Conservation (phyloP, 1,284 basidiomycete species). For the Sanguinoderma infundibulare region DNA sequence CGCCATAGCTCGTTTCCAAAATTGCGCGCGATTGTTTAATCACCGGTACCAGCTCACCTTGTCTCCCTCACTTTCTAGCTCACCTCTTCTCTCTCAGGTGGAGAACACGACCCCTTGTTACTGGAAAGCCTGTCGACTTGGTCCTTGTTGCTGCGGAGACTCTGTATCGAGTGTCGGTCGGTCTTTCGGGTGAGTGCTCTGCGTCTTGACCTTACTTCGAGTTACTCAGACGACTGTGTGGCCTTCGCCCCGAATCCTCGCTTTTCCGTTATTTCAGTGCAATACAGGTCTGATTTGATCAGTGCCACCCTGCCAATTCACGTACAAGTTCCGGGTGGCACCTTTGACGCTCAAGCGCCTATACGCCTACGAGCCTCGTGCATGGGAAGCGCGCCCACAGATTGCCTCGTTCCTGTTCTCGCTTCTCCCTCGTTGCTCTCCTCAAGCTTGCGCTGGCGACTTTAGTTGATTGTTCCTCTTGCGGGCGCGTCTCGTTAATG, state of each 20-base stretch:
- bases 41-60: neutral
- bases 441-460: slow-evolving; percentile 9
- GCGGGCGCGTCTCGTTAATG: neutral
- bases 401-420: slow-evolving; percentile 19
- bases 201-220: neutral
- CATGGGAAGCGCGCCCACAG: slow-evolving; percentile 20
- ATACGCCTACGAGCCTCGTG: slow-evolving; percentile 20
- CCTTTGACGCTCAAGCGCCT: slow-evolving; percentile 9
- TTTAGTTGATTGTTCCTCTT: slow-evolving; percentile 7
- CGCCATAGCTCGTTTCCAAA: neutral
- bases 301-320: neutral
- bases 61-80: neutral
- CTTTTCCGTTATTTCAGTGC: neutral
- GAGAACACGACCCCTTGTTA: no score
- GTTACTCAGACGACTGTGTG: neutral
- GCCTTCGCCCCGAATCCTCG: neutral
- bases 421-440: slow-evolving; percentile 15
- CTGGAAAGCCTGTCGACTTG: no score
- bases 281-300: neutral
- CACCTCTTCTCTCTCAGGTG: no score
- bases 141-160: no score
- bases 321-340: neutral
- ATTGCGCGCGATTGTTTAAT: neutral
- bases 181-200: neutral
- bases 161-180: neutral